These are phyloP conservation scores for Rhodotorula sp. DNA, from an alignment of 1,284 basidiomycete genomes.

Conservation along the genomic window DNA sequence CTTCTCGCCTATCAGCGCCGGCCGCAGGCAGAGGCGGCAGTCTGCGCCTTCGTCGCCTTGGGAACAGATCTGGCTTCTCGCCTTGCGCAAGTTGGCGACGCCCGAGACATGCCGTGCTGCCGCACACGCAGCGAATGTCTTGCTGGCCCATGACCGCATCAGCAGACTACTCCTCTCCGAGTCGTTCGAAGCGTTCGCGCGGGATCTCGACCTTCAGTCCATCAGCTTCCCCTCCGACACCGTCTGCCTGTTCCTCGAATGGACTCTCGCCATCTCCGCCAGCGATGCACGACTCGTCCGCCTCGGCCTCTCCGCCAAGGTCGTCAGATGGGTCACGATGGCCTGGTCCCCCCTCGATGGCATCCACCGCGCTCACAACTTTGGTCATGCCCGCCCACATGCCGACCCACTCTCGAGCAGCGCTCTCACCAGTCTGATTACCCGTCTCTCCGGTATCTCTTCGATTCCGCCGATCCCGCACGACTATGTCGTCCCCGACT, in stretches of 20 bases:
- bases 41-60: slow-evolving; percentile 51
- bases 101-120: slow-evolving; percentile 71
- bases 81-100: slow-evolving; percentile 67
- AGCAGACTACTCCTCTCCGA: slow-evolving; percentile 59
- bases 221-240: slow-evolving; percentile 79
- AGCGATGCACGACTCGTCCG: slow-evolving; percentile 76
- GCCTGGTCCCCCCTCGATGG: slow-evolving; percentile 62
- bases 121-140: slow-evolving; percentile 64
- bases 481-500: slow-evolving; percentile 45
- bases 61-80: slow-evolving; percentile 76
- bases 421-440: slow-evolving; percentile 62
- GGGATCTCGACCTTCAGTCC: slow-evolving; percentile 75
- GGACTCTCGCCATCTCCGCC: slow-evolving; percentile 64
- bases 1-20: background rate
- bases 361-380: slow-evolving; percentile 19
- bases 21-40: background rate
- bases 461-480: slow-evolving; percentile 7
- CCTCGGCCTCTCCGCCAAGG: slow-evolving; percentile 76
- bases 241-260: slow-evolving; percentile 72
- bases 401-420: slow-evolving; percentile 57
- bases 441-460: slow-evolving; percentile 51
- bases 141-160: slow-evolving; percentile 54
- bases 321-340: slow-evolving; percentile 75
- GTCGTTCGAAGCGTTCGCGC: slow-evolving; percentile 71
- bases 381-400: slow-evolving; percentile 46